phyloP scores from a whole-genome alignment of 2,329 filamentous ascomycete species.

The Eutypa lata region DNA sequence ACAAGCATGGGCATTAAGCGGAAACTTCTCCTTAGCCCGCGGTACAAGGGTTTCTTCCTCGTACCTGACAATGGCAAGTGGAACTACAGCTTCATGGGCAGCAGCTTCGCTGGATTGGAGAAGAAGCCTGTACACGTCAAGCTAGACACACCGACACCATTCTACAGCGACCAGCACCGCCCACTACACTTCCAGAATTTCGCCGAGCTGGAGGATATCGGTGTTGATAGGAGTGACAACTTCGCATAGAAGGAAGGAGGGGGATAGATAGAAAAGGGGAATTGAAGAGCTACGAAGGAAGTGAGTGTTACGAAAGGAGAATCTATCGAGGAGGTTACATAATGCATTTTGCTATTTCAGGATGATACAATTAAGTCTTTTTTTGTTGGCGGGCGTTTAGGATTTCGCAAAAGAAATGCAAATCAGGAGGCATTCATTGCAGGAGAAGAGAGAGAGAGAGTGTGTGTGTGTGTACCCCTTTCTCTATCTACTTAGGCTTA shows the following conservation, averaged over 20 bases:
- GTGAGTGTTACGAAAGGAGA: constrained; percentile 2
- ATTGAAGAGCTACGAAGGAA: constrained; percentile 1
- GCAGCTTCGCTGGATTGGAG: constrained; percentile 79
- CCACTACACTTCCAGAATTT: constrained; percentile 97
- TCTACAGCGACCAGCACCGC: constrained; percentile 90
- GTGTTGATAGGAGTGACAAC: constrained; percentile 89
- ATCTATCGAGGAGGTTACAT: neutral
- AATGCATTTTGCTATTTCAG: neutral
- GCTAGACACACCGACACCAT: constrained; percentile 84
- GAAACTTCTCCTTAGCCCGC: constrained; percentile 87
- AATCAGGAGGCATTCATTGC: neutral
- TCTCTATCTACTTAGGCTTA: neutral
- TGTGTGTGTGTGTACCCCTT: neutral
- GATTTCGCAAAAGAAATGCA: neutral
- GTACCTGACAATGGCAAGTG: constrained; percentile 86
- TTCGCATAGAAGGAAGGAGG: constrained; percentile 64
- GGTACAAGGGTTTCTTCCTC: constrained; percentile 93
- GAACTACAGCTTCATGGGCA: constrained; percentile 99
- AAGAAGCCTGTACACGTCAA: constrained; percentile 91
- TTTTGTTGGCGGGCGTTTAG: neutral
- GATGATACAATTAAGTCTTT: neutral
- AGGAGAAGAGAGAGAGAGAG: neutral
- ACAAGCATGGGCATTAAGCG: constrained; percentile 93
- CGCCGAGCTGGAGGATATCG: constrained; percentile 93
- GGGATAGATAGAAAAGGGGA: constrained; percentile 2